phyloP scores from a whole-genome alignment of 2,329 filamentous ascomycete genomes.

The Alternaria longipes region DNA sequence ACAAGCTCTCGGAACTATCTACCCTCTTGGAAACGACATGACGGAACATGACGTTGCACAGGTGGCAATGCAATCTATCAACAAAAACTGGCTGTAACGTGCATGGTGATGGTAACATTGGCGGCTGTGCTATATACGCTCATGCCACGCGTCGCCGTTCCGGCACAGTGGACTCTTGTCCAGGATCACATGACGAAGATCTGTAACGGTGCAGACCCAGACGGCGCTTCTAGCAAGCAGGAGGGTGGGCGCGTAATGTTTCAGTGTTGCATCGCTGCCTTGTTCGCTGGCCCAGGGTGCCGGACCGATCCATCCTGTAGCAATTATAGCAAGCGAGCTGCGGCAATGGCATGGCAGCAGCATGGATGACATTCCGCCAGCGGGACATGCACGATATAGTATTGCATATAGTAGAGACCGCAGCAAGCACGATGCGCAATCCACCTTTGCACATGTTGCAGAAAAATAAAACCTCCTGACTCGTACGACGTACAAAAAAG shows the following conservation, averaged over 20 bases:
- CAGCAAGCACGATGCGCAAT: not conserved
- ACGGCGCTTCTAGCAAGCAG: slow-evolving; percentile 1
- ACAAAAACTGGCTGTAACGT: not conserved
- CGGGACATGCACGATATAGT: slow-evolving; percentile 9
- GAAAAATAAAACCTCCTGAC: not conserved
- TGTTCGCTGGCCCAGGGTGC: slow-evolving; percentile 16
- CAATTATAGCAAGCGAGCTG: slow-evolving; percentile 20
- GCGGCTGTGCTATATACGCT: slow-evolving; percentile 16
- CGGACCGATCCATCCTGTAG: slow-evolving; percentile 17
- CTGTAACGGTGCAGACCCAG: not conserved
- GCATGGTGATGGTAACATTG: not conserved
- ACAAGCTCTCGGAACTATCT: not conserved
- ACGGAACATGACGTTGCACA: slow-evolving; percentile 1
- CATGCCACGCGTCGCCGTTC: slow-evolving; percentile 33
- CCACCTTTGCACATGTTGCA: not conserved
- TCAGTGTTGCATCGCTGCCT: slow-evolving; percentile 9
- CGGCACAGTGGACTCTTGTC: slow-evolving; percentile 10
- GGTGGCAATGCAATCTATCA: not conserved
- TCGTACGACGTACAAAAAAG: not conserved
- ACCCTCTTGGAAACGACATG: not conserved
- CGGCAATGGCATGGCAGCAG: slow-evolving; percentile 10
- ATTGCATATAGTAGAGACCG: not conserved
- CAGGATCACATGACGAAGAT: slow-evolving; percentile 9
- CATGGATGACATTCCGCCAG: not conserved
- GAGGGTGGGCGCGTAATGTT: slow-evolving; percentile 16